phyloP scores from a whole-genome alignment of 2,329 filamentous ascomycete species.

The Coniella vitis region DNA sequence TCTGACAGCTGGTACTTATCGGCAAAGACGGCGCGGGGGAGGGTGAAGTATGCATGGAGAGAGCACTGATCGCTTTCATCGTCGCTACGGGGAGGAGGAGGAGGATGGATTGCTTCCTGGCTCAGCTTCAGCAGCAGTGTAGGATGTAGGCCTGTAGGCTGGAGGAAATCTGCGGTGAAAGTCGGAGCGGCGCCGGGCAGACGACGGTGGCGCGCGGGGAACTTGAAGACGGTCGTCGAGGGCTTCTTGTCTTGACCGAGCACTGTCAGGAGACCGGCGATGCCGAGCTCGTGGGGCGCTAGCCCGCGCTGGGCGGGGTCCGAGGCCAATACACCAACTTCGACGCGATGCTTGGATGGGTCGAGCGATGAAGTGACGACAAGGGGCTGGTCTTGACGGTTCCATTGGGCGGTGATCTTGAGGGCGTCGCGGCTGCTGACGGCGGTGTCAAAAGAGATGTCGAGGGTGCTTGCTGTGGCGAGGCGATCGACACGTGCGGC shows the following conservation, averaged over 20 bases:
- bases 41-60: slow-evolving; percentile 72
- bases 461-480: slow-evolving; percentile 55
- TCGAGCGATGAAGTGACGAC: slow-evolving; percentile 30
- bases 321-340: slow-evolving; percentile 69
- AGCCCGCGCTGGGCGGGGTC: slow-evolving; percentile 51
- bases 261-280: slow-evolving; percentile 73
- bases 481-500: slow-evolving; percentile 36
- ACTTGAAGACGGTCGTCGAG: slow-evolving; percentile 73
- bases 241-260: slow-evolving; percentile 67
- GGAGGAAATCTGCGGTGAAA: slow-evolving; percentile 59
- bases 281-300: slow-evolving; percentile 66
- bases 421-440: slow-evolving; percentile 51
- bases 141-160: slow-evolving; percentile 77
- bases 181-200: slow-evolving; percentile 28
- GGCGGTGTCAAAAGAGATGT: slow-evolving; percentile 65
- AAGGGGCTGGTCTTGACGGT: slow-evolving; percentile 35
- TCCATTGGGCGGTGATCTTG: slow-evolving; percentile 60
- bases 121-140: slow-evolving; percentile 63
- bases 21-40: slow-evolving; percentile 74
- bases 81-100: slow-evolving; percentile 23
- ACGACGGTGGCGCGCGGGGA: slow-evolving; percentile 70
- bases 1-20: slow-evolving; percentile 82
- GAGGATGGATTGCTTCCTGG: slow-evolving; percentile 34
- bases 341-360: slow-evolving; percentile 48
- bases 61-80: slow-evolving; percentile 51